Base-by-base conservation (phyloP, 345 rosid species). In the Corchorus capsularis region DNA sequence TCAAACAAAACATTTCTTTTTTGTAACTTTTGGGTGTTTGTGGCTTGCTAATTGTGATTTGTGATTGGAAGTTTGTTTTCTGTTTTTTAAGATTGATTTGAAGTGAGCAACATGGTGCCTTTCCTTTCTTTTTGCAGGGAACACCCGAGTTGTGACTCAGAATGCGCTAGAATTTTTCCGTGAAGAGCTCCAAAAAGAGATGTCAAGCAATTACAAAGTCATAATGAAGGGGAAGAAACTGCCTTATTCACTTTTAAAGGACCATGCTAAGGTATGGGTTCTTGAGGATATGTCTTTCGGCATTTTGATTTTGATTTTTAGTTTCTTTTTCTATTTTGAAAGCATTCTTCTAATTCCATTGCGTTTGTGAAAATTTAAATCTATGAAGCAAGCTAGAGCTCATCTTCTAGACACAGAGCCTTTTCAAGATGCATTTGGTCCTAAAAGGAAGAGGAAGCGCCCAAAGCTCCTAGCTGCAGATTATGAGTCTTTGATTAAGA, bases 391-490 rank as follows among this genome's bases (percentile, higher is more conserved):
- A 89, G 82, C 92, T 4, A 92, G 96, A 87, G 96, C 92, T 77
- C 98, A 89, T 78, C 92, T 96, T 41, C 94, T 96, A 4, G 95
- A 91, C 47, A 91, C 87, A 14, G 90, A 89, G 81, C 92, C 99
- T 11, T 96, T 93, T 83, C 80, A 67, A 79, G 96, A 93, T 90
- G 91, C 97, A 56, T 96, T 96, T 82, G 97, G 99, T 45, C 92
- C 87, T 32, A 89, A 85, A 57, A 83, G 77, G 16, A 93, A 92
- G 82, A 91, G 96, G 92, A 91, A 87, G 76, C 86, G 99, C 3
- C 99, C 99, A 0, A 92, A 79, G 87, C 93, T 93, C 63, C 73
- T 89, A 69, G 97, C 97, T 63, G 70, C 92, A 64, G 94, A 92
- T 88, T 96, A 93, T 6, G 98, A 92, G 68, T 85, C 96, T 63